Base-by-base conservation (phyloP, 495 filamentous ascomycete species). In the Hamigera avellanea region DNA sequence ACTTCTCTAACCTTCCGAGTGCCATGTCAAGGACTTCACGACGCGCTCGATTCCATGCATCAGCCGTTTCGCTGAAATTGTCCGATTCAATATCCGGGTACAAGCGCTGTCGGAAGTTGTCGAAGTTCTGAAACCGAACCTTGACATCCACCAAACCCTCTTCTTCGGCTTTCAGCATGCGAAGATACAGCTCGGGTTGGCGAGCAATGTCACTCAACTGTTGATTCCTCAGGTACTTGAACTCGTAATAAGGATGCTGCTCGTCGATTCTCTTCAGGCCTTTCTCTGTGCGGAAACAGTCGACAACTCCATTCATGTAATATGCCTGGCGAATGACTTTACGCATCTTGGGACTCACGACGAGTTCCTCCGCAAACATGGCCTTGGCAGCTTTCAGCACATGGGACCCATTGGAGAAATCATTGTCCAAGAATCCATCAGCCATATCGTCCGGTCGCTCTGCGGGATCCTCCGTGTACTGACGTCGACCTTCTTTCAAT, bases 151-250 rank as follows among this genome's bases (percentile, higher is more conserved):
- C 70, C 2, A 96, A 59, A 2, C 87, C 86, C 50, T 96, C 91
- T 46, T 86, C 79, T 58, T 98, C 91, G 3, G 91, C 91, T 53
- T 86, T 91, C 50, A 96, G 76, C 91, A 98, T 98, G 53, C 84
- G 81, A 12, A 98, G 62, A 49, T 84, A 96, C 32, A 93, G 70
- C 45, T 93, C 89, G 8, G 91, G 91, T 13, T 79, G 77, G 14
- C 70, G 72, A 6, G 85, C 83, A 42, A 96, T 76, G 41, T 91
- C 80, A 23, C 62, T 64, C 36, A 95, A 73, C 31, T 78, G 81
- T 52, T 94, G 86, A 46, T 91, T 83, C 26, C 83, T 73, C 13
- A 96, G 77, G 42, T 98, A 98, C 49, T 98, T 98, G 63, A 98
- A 88, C 54, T 95, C 91, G 54, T 95, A 95, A 57, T 91, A 96